These are phyloP conservation scores for Galerina sulciceps DNA, from an alignment of 768 basidiomycete genomes.

Conservation along the genomic window DNA sequence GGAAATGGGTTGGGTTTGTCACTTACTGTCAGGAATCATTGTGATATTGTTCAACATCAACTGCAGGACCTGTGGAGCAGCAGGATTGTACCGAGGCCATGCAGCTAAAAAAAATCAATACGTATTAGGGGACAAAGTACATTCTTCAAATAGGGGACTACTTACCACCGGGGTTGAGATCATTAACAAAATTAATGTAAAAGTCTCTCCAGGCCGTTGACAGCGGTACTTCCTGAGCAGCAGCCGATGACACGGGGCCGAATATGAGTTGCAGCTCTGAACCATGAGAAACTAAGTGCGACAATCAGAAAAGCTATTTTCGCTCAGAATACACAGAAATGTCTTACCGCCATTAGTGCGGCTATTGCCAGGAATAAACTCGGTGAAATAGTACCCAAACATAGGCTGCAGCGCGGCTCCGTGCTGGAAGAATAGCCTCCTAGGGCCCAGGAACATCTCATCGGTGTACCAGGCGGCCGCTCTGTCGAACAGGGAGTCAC, in stretches of 20 bases:
- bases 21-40: slow-evolving; percentile 52
- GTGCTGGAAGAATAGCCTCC: slow-evolving; percentile 53
- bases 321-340: not conserved
- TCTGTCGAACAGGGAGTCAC: slow-evolving; percentile 62
- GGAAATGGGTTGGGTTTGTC: no score
- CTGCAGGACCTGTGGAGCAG: slow-evolving; percentile 47
- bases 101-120: slow-evolving; percentile 30
- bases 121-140: not conserved
- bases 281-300: slow-evolving; percentile 46
- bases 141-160: not conserved
- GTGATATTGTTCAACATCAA: slow-evolving; percentile 57
- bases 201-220: slow-evolving; percentile 53
- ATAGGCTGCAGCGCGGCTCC: slow-evolving; percentile 50
- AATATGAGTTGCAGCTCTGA: slow-evolving; percentile 55
- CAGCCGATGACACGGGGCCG: slow-evolving; percentile 44
- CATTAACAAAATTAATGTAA: slow-evolving; percentile 61
- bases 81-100: slow-evolving; percentile 51
- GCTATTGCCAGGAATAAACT: slow-evolving; percentile 61
- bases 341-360: slow-evolving; percentile 48
- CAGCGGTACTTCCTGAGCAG: slow-evolving; percentile 46
- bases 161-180: slow-evolving; percentile 59
- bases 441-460: slow-evolving; percentile 55
- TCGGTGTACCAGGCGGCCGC: slow-evolving; percentile 62
- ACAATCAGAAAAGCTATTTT: not conserved
- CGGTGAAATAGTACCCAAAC: slow-evolving; percentile 59